These are phyloP conservation scores for Bruguiera gymnorhiza DNA, from an alignment of 345 rosid species.

Conservation along the genomic window DNA sequence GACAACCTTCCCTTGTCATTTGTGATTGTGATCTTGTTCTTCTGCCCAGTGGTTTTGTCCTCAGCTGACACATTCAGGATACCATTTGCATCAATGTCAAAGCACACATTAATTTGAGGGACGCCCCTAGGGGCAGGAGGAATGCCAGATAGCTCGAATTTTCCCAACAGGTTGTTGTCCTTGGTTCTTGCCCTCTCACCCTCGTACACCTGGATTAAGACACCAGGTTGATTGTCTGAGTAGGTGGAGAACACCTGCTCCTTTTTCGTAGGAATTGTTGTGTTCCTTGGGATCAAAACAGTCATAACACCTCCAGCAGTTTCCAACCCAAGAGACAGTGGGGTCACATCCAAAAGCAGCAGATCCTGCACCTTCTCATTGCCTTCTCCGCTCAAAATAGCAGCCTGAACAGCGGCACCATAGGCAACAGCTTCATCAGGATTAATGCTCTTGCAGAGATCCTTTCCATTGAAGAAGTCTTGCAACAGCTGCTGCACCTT, in stretches of 20 bases:
- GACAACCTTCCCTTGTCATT: constrained; percentile 31
- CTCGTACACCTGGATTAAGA: constrained; percentile 22
- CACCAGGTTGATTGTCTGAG: constrained; percentile 24
- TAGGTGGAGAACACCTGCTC: constrained; percentile 27
- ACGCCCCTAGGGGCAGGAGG: constrained; percentile 30
- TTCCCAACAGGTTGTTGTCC: constrained; percentile 24
- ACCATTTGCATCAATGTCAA: constrained; percentile 24
- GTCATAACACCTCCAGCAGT: constrained; percentile 27
- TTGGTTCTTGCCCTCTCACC: constrained; percentile 26
- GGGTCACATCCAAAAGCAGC: constrained; percentile 21
- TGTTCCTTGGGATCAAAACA: constrained; percentile 25
- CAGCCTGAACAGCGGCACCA: constrained; percentile 10
- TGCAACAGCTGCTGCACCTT: constrained; percentile 27
- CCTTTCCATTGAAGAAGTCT: constrained; percentile 28
- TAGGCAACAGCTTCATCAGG: not conserved
- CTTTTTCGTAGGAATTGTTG: constrained; percentile 24
- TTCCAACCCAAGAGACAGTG: constrained; percentile 22
- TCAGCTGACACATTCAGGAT: constrained; percentile 27
- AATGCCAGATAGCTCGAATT: constrained; percentile 24
- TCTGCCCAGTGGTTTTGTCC: constrained; percentile 26
- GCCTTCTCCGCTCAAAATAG: constrained; percentile 24
- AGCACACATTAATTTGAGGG: constrained; percentile 21
- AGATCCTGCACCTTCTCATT: constrained; percentile 27
- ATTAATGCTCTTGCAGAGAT: constrained; percentile 30
- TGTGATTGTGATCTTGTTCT: constrained; percentile 31